Percentiles rank a stretch among this genome's conserved stretches.
Evolutionary conservation across 768 basidiomycete genomes (phyloP).

Genomic region (Lactarius sanguifluus): DNA sequence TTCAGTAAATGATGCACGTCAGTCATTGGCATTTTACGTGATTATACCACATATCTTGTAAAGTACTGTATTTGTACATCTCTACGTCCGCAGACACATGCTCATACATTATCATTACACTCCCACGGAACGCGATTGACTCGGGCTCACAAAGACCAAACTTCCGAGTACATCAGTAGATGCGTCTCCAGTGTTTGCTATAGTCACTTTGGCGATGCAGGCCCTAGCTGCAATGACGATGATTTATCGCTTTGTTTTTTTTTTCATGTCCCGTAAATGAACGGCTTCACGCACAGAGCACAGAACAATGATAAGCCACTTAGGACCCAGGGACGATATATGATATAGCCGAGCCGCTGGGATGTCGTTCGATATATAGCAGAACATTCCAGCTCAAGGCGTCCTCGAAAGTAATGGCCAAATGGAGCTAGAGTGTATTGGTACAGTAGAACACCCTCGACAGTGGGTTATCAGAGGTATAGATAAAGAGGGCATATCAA

Average conservation of each 20-base stretch:
- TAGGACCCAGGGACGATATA: not conserved
- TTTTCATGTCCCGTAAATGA: not conserved
- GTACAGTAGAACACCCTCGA: not conserved
- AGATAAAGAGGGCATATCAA: not conserved
- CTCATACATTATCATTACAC: conserved; percentile 10
- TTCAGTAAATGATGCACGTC: not conserved
- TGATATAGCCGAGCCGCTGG: conserved; percentile 8
- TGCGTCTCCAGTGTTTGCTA: too few species aligned
- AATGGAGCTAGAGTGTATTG: not conserved
- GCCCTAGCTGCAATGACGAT: not conserved
- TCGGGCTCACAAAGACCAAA: not conserved
- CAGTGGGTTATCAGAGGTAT: not conserved
- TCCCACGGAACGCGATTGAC: not conserved
- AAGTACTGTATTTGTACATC: conserved; percentile 23
- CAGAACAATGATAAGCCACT: not conserved
- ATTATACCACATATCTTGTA: conserved; percentile 25
- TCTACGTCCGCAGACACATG: conserved; percentile 10
- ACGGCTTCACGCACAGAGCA: not conserved
- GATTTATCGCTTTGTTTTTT: not conserved
- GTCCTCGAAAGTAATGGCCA: not conserved
- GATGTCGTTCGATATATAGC: conserved; percentile 2
- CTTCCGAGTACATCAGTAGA: not conserved
- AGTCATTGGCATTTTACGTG: conserved; percentile 14
- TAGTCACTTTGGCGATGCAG: not conserved
- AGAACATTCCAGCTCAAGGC: not conserved